These are phyloP conservation scores for Suillus weaverae DNA, from an alignment of 768 basidiomycete species.

Conservation along the genomic window DNA sequence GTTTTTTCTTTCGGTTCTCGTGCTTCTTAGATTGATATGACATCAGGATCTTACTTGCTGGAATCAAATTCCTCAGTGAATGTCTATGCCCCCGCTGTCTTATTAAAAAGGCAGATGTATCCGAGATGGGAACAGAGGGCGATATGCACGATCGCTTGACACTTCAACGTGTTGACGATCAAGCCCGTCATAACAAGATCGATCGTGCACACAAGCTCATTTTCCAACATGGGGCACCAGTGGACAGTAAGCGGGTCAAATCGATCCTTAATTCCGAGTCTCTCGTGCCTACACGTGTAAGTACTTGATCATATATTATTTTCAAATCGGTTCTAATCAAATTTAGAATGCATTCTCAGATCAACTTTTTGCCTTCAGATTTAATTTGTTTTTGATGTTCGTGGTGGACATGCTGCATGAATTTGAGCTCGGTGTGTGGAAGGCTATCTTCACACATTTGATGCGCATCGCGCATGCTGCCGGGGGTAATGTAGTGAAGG, in stretches of 20 bases:
- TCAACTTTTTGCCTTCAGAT: conserved; percentile 14
- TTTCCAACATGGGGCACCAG: neutral
- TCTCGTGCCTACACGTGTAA: no score
- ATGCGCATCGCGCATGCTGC: conserved; percentile 18
- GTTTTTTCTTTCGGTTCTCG: neutral
- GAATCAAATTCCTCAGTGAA: conserved; percentile 23
- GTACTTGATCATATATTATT: neutral
- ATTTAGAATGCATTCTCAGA: conserved; percentile 36
- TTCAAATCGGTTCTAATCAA: neutral
- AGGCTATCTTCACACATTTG: conserved; percentile 28
- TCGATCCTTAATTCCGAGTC: no score
- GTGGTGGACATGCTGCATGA: conserved; percentile 39
- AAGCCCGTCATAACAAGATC: neutral
- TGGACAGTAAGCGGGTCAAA: no score
- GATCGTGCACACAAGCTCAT: conserved; percentile 1
- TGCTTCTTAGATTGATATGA: neutral
- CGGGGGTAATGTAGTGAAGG: conserved; percentile 6
- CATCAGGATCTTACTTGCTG: conserved; percentile 19
- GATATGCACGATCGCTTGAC: conserved; percentile 4
- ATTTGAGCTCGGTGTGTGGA: conserved; percentile 41
- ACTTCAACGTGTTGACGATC: neutral
- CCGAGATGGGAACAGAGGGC: conserved; percentile 11
- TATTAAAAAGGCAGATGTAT: conserved; percentile 8
- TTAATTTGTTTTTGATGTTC: conserved; percentile 27
- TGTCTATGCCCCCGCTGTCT: conserved; percentile 22